phyloP scores from a whole-genome alignment of 1,139 yeast species.

The Casaregolazyma suthepensis region DNA sequence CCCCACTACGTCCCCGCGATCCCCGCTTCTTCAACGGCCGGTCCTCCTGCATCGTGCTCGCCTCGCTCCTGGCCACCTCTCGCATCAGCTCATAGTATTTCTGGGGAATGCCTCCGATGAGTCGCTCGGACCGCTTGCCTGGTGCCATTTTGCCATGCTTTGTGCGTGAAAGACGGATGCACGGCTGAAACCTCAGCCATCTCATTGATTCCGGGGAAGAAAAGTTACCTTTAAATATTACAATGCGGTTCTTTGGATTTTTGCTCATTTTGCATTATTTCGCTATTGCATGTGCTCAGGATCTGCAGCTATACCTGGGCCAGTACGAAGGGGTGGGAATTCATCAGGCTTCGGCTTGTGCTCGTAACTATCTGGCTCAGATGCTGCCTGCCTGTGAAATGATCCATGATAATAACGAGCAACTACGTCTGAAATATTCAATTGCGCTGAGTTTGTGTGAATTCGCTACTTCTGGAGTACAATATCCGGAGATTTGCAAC shows the following conservation, averaged over 20 bases:
- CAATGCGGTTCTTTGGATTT: neutral
- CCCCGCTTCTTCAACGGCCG: conserved; percentile 11
- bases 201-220: neutral
- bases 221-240: too few relatives aligned
- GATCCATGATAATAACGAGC: conserved; percentile 12
- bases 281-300: neutral
- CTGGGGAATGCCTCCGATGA: conserved; percentile 28
- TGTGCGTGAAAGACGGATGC: neutral
- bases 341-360: conserved; percentile 14
- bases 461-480: conserved; percentile 27
- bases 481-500: conserved; percentile 26
- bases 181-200: neutral
- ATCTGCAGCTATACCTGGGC: neutral
- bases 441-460: conserved; percentile 32
- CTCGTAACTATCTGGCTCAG: conserved; percentile 20
- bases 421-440: conserved; percentile 23
- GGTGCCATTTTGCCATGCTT: neutral
- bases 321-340: neutral
- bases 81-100: conserved; percentile 36
- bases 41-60: conserved; percentile 15
- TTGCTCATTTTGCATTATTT: neutral
- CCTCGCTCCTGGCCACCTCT: conserved; percentile 26
- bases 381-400: conserved; percentile 24
- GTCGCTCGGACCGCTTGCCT: conserved; percentile 4
- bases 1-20: conserved; percentile 26